phyloP scores from a whole-genome alignment of 768 basidiomycete genomes.

The Tricholoma bakamatsutake region DNA sequence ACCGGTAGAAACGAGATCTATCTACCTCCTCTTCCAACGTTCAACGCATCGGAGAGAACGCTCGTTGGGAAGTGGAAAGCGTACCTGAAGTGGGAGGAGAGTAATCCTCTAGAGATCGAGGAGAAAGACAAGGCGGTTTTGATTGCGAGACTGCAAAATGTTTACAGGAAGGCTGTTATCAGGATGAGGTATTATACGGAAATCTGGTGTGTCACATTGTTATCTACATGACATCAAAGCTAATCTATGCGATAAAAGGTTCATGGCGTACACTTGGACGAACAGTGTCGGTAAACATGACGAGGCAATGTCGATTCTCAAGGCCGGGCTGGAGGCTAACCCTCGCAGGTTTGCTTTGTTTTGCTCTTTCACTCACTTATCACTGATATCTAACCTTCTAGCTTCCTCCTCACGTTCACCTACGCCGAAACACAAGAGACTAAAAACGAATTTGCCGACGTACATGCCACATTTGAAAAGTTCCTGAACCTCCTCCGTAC shows the following conservation, averaged over 20 bases:
- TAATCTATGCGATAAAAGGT: conserved; percentile 45
- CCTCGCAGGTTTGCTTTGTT: conserved; percentile 52
- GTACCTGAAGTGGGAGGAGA: conserved; percentile 94
- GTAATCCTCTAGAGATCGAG: conserved; percentile 89
- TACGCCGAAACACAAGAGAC: conserved; percentile 70
- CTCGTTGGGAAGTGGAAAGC: conserved; percentile 85
- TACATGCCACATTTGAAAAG: conserved; percentile 66
- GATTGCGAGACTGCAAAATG: conserved; percentile 66
- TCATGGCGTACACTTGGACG: conserved; percentile 87
- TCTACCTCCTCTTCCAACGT: conserved; percentile 67
- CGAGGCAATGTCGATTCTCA: conserved; percentile 75
- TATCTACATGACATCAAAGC: not conserved
- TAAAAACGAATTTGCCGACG: conserved; percentile 53
- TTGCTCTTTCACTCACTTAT: not conserved
- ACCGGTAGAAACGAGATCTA: conserved; percentile 42
- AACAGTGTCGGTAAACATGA: conserved; percentile 68
- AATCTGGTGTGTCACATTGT: conserved; percentile 61
- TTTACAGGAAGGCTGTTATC: conserved; percentile 85
- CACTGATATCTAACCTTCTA: conserved; percentile 22
- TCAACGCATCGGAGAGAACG: conserved; percentile 64
- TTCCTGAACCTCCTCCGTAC: conserved; percentile 62
- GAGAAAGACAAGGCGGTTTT: conserved; percentile 69
- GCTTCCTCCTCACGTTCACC: conserved; percentile 88
- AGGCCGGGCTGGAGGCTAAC: conserved; percentile 84
- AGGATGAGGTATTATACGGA: conserved; percentile 94